Evolutionary conservation across 1,139 yeast species (phyloP), one percentile per base, ranked within the genome.

Genomic region (Yamadazyma siamensis): DNA sequence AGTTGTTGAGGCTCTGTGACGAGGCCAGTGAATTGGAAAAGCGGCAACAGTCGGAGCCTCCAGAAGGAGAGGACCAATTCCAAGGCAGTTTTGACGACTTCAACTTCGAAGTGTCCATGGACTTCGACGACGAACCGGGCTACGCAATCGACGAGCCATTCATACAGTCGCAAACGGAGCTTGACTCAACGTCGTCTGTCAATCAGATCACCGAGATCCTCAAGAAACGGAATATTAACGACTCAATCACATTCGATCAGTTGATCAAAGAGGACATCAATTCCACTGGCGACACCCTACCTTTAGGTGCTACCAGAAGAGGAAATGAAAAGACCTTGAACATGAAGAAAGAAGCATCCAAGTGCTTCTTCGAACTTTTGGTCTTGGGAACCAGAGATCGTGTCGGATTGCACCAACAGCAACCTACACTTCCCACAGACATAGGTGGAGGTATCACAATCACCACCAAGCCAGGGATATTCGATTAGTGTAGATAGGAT

Each of bases 361-460:
- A 77, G 47, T 74, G 85, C 40, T 88, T 88, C 56, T 87, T 88
- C 49, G 95, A 88, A 51, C 56, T 88, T 52, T 65, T 89, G 46
- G 91, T 87, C 1, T 63, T 88, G 40, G 94, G 95, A 1, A 83
- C 94, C 6, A 69, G 78, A 34, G 91, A 83, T 45, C 80, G 89
- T 30, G 61, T 88, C 29, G 59, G 65, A 14, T 55, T 88, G 26
- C 58, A 73, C 18, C 96, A 88, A 59, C 61, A 65, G 10, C 25
- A 36, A 4, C 46, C 50, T 3, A 42, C 34, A 6, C 16, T 33
- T 5, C 31, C 31, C 6, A 50, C 55, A 3, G 66, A 63, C 21
- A 55, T 83, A 11, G 86, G 79, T 38, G 81, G 80, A 3, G 75
- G 71, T 22, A 80, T 88, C 33, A 47, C 51, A 11, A 68, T 87